Evolutionary conservation across 352 stramenopile genomes (phyloP), one percentile per base, ranked within the genome.

Genomic region (Phytophthora brassicae): DNA sequence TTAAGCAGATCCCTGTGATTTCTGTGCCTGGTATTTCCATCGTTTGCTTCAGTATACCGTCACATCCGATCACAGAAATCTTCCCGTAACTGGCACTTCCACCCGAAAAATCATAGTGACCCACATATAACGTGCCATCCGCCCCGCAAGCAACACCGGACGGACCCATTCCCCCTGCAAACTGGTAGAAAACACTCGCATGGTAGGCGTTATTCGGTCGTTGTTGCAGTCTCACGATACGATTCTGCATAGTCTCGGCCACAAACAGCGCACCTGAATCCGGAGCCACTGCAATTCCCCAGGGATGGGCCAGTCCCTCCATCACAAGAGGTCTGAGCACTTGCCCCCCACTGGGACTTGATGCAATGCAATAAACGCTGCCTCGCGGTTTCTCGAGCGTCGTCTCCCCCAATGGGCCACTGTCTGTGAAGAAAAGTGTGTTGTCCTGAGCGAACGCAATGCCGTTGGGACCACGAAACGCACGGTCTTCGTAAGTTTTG

Each of bases 361-460:
- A 52, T 0, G 68, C 68, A 28, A 96, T 92, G 49, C 74, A 87
- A 51, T 83, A 96, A 52, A 95, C 72, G 56, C 86, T 95, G 1
- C 88, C 88, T 12, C 59, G 71, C 12, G 85, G 81, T 4, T 81
- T 75, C 64, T 92, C 85, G n/a, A 96, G 70, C 39, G 85, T 94
- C 46, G 85, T 92, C 63, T 96, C 88, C 17, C 88, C 88, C 31
- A 96, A 43, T 9, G 86, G 86, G 0, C 88, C 88, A 48, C 82
- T 92, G 66, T 96, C 86, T 0, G 88, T 90, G 61, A 96, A 96
- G 67, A 89, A 94, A 44, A 95, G 71, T 11, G 79, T 74, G 45
- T 73, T 79, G 38, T 89, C 75, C 19, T 63, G 47, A 0, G 68
- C 64, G 51, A 93, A 89, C 14, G 81, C 65, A 42, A 94, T 69